Evolutionary conservation across 768 basidiomycete species (phyloP).

Genomic region (Pleurotus djamor): DNA sequence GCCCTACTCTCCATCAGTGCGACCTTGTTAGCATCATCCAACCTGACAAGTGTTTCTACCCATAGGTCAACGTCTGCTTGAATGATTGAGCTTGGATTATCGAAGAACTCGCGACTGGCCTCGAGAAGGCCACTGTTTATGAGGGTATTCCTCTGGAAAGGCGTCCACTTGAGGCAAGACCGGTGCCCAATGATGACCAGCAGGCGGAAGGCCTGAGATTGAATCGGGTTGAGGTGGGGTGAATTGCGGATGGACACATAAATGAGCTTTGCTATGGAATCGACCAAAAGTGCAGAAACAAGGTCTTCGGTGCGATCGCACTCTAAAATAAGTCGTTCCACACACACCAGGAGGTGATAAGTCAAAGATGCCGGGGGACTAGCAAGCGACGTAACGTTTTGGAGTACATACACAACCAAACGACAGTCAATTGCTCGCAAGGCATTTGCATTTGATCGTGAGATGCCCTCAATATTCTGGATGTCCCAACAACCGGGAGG

Average conservation of each 20-base stretch:
- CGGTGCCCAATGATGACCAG: background rate
- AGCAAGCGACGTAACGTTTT: background rate
- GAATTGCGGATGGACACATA: background rate
- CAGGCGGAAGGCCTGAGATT: slow-evolving; percentile 4
- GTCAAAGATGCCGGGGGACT: background rate
- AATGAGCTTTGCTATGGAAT: background rate
- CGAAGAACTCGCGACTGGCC: background rate
- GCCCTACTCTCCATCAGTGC: background rate
- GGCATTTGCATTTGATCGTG: background rate
- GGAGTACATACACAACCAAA: background rate
- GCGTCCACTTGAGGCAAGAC: background rate
- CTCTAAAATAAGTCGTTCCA: background rate
- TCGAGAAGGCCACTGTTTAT: slow-evolving; percentile 4
- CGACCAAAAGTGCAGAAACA: background rate
- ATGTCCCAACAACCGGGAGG: background rate
- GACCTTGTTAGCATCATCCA: background rate
- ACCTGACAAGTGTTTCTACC: background rate
- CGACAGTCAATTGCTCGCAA: background rate
- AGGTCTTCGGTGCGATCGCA: background rate
- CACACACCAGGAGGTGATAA: background rate
- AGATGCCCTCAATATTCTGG: background rate
- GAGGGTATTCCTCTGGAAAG: background rate
- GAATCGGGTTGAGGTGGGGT: background rate
- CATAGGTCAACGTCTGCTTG: slow-evolving; percentile 8
- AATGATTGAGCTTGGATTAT: slow-evolving; percentile 1